Base-by-base conservation (phyloP, 768 basidiomycete genomes). In the Cystofilobasidium ferigula region DNA sequence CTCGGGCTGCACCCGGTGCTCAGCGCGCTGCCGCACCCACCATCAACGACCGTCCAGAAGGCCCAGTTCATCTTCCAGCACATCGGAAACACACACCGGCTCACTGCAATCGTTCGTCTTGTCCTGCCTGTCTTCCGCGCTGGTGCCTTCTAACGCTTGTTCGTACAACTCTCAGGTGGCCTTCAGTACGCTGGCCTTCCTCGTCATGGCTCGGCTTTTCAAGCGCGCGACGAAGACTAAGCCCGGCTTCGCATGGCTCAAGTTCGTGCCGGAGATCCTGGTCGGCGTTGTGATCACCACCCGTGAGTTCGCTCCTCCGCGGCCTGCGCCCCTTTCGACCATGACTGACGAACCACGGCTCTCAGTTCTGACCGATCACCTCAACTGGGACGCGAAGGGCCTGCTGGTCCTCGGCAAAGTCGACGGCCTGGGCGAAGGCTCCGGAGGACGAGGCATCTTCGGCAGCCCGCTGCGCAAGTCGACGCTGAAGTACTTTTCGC, bases 191-290 rank as follows among this genome's bases (percentile, higher is more conserved):
- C 78, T 98, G 5, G 75, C 79, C 12, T 76, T 83, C 22, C 80
- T 99, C 36, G 78, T 98, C 38, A 71, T 80, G 8, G 73, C 86
- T 5, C 79, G 88, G 28, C 48, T 76, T 0, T n/a, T 70, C 57
- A 79, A 79, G 68, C 69, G 71, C 12, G 20, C 45, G 6, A 36
- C 67, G 45, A 63, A 67, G 18, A 51, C 59, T 1, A 57, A 62
- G 48, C 72, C 64, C 83, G 64, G 63, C 80, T 57, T 84, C 81
- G 82, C 85, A 79, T 76, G 75, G 79, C 83, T 94, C 54, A 85
- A 86, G 70, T 86, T 85, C 20, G 71, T 98, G 10, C 94, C 93
- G 0, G 93, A 98, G 75, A 91, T 99, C 18, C 80, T 99, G 38
- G 73, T 97, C 9, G 85, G 90, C 28, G 93, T 97, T 2, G 82